Conservation (phyloP, 176 grass and related monocot genomes). For the Lolium multiflorum region DNA sequence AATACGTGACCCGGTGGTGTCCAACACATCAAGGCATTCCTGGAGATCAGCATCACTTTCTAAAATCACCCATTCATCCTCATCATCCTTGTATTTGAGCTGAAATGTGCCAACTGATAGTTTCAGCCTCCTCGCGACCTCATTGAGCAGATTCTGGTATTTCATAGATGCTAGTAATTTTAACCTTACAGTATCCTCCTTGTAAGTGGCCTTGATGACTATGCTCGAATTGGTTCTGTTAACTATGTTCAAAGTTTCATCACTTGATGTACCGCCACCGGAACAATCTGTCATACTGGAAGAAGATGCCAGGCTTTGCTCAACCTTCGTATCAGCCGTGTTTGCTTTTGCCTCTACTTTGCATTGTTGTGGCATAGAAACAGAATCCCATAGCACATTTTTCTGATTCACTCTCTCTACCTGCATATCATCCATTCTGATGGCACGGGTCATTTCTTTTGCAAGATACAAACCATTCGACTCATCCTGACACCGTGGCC, state of each 20-base stretch:
- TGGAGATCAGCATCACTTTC: slow-evolving; percentile 53
- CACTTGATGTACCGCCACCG: slow-evolving; percentile 48
- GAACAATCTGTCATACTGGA: slow-evolving; percentile 55
- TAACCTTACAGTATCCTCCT: slow-evolving; percentile 53
- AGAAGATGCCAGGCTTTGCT: slow-evolving; percentile 43
- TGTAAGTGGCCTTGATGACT: slow-evolving; percentile 63
- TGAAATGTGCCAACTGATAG: slow-evolving; percentile 47
- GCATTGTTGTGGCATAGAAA: slow-evolving; percentile 22
- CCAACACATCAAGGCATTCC: slow-evolving; percentile 59
- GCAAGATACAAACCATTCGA: background rate
- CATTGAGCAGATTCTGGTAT: slow-evolving; percentile 43
- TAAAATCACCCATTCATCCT: slow-evolving; percentile 65
- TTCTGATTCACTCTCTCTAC: slow-evolving; percentile 17
- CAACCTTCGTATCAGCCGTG: background rate
- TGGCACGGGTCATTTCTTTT: background rate
- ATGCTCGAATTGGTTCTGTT: background rate
- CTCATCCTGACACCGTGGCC: background rate
- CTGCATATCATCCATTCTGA: background rate
- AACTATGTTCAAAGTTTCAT: slow-evolving; percentile 38
- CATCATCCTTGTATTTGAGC: slow-evolving; percentile 70
- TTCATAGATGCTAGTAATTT: slow-evolving; percentile 51
- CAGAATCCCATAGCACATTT: background rate
- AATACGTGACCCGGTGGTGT: slow-evolving; percentile 8
- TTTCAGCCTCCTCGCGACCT: slow-evolving; percentile 61
- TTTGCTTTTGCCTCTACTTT: slow-evolving; percentile 13